Conservation (phyloP, 306 rosid species). For the Quercus engelmannii region DNA sequence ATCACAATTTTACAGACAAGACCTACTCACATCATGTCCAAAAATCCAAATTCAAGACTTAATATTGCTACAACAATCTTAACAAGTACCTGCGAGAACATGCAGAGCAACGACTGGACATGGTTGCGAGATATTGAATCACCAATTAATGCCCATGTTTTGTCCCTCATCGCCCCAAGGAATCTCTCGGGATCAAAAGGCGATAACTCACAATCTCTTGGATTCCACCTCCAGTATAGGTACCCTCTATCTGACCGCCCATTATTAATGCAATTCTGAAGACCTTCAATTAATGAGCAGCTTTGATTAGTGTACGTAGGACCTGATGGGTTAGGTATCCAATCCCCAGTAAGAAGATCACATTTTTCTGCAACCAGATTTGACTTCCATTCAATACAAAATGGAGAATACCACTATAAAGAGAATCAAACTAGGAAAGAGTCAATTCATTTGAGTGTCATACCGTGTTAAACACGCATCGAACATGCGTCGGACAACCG, state of each 20-base stretch:
- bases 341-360: conserved; percentile 68
- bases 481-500: too few species aligned
- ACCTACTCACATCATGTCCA: not conserved
- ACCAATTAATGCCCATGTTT: conserved; percentile 82
- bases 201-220: conserved; percentile 64
- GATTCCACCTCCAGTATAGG: conserved; percentile 83
- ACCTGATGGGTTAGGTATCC: conserved; percentile 69
- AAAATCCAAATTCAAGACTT: not conserved
- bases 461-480: too few species aligned
- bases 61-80: conserved; percentile 3
- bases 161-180: conserved; percentile 68
- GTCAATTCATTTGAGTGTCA: not conserved
- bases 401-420: not conserved
- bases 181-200: conserved; percentile 56
- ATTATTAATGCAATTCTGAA: conserved; percentile 77
- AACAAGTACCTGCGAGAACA: conserved; percentile 68
- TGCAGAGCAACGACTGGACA: conserved; percentile 82
- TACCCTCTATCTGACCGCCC: conserved; percentile 72
- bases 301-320: conserved; percentile 60
- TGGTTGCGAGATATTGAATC: conserved; percentile 96
- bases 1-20: not conserved
- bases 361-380: conserved; percentile 50
- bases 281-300: conserved; percentile 72
- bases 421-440: not conserved
- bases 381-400: conserved; percentile 6